Percentiles rank a stretch among this genome's conserved stretches.
Evolutionary conservation across 345 rosid species (phyloP).

Genomic region (Gossypium anomalum): DNA sequence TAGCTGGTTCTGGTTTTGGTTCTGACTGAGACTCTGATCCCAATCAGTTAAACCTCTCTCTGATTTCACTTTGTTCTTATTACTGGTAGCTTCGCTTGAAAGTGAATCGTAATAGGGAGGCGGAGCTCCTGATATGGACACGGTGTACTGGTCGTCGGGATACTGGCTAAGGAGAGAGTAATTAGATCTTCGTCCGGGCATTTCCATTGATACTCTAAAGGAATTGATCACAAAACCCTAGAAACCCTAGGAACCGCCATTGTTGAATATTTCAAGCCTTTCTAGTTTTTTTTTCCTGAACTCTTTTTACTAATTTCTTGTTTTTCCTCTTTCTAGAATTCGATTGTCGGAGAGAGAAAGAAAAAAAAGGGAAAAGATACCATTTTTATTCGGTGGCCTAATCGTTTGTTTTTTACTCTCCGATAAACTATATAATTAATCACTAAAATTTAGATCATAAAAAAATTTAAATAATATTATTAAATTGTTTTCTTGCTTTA

Average conservation of each 20-base stretch:
- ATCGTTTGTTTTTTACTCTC: background rate
- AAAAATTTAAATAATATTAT: too few relatives aligned
- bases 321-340: conserved; percentile 32
- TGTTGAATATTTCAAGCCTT: conserved; percentile 29
- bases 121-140: conserved; percentile 41
- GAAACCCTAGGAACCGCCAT: conserved; percentile 53
- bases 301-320: background rate
- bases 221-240: conserved; percentile 28
- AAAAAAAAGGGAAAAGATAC: background rate
- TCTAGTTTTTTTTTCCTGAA: background rate
- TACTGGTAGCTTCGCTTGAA: conserved; percentile 46
- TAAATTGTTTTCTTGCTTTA: too few relatives aligned
- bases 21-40: conserved; percentile 47
- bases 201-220: conserved; percentile 53
- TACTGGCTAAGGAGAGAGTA: conserved; percentile 74
- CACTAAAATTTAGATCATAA: too few relatives aligned
- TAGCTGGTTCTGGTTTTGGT: conserved; percentile 36
- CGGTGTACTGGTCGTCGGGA: conserved; percentile 60
- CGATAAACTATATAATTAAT: too few relatives aligned
- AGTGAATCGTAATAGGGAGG: conserved; percentile 53
- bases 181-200: conserved; percentile 81
- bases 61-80: conserved; percentile 29
- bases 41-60: conserved; percentile 61
- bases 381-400: conserved; percentile 17
- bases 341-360: conserved; percentile 24